Conservation (phyloP, 179 eudicot genomes). For the Patellifolia procumbens region DNA sequence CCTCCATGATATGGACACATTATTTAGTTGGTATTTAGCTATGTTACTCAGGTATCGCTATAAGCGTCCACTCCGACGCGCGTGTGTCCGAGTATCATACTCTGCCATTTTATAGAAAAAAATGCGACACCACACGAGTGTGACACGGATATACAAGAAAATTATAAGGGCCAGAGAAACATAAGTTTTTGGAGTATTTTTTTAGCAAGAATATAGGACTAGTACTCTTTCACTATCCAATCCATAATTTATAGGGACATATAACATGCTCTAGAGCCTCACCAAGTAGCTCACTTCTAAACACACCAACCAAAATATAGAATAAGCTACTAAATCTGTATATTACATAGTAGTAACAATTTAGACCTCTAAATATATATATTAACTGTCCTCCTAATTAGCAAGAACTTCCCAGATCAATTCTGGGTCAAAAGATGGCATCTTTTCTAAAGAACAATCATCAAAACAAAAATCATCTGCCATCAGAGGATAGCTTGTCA, state of each 20-base stretch:
- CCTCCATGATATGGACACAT: background rate
- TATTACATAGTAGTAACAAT: slow-evolving; percentile 15
- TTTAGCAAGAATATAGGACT: background rate
- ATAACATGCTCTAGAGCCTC: slow-evolving; percentile 4
- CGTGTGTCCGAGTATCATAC: too few species aligned
- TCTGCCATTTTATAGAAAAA: too few species aligned
- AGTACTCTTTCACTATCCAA: slow-evolving; percentile 13
- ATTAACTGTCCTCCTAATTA: slow-evolving; percentile 34
- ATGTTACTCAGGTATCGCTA: too few species aligned
- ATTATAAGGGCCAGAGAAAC: too few species aligned
- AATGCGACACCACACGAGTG: too few species aligned
- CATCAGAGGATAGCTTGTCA: slow-evolving; percentile 32
- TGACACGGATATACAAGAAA: too few species aligned
- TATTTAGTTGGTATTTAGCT: background rate
- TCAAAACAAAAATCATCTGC: slow-evolving; percentile 42
- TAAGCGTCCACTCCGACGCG: too few species aligned
- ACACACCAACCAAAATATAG: slow-evolving; percentile 13
- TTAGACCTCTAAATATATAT: background rate
- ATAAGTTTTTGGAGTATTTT: background rate
- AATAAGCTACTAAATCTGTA: slow-evolving; percentile 1
- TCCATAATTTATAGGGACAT: slow-evolving; percentile 7
- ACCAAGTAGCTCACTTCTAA: background rate
- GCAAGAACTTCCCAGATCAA: slow-evolving; percentile 87
- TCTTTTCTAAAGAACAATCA: slow-evolving; percentile 54
- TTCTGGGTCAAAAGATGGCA: slow-evolving; percentile 83